Base-by-base conservation (phyloP, 2,329 filamentous ascomycete genomes). In the Pyrenochaeta sp. region DNA sequence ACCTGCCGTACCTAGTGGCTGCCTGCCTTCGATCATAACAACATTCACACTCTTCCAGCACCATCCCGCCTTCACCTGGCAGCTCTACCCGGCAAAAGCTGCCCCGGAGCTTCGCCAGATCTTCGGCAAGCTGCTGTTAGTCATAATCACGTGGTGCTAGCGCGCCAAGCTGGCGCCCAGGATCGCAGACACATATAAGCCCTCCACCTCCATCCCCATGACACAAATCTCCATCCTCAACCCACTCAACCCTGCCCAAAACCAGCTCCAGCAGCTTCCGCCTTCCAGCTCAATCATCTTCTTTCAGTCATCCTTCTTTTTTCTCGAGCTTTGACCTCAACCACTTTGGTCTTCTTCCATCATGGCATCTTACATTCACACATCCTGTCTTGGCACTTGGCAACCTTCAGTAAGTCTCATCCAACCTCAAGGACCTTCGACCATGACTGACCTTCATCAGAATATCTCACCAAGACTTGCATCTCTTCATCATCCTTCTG, bases 331-430 rank as follows among this genome's bases (percentile, higher is more conserved):
- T 45, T 47, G 19, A 40, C 48, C 44, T 48, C 42, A 19, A 52
- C 25, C 22, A 52, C 51, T 52, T 54, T 19, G 47, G 37, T 54
- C 46, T 47, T 44, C 45, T 40, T 43, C 9, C 15, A 55, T 39
- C 32, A 56, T 60, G 58, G 40, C 45, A 47, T 42, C 48, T 48
- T 34, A 51, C 54, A 54, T 54, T 58, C 54, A 58, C 54, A 51
- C 52, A 45, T 22, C 10, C 19, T 27, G 37, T 25, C 54, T 56
- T 54, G 58, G 53, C 53, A 56, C 58, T 60, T 57, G 46, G 58
- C 46, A 37, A 28, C 19, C 22, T 53, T 47, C 42, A 53, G 24
- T 36, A 48, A n/a, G 37, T 36, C 45, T 52, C 22, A 46, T 25
- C 30, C 5, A 27, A 27, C 24, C 42, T 44, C 15, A n/a, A 15